Evolutionary conservation across 768 basidiomycete genomes (phyloP).

Genomic region (Gyrodon lividus): DNA sequence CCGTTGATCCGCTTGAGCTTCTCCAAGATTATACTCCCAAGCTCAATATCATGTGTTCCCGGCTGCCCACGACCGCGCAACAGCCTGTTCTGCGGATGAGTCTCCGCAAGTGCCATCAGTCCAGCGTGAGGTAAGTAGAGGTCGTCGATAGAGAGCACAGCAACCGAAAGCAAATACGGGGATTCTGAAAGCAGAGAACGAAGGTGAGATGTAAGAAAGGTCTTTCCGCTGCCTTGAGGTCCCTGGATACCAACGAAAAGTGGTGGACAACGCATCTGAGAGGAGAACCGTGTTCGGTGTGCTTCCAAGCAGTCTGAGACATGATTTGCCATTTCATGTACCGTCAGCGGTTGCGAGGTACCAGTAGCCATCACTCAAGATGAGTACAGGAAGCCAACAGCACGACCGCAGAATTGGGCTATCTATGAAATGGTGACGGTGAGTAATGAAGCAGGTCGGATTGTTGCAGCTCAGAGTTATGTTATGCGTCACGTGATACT

Average conservation of each 20-base stretch:
- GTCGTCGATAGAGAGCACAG: conserved; percentile 77
- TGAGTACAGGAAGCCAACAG: not conserved
- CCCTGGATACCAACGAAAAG: conserved; percentile 89
- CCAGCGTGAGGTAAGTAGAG: conserved; percentile 76
- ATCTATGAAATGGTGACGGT: not conserved
- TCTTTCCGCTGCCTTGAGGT: conserved; percentile 93
- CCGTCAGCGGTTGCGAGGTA: conserved; percentile 29
- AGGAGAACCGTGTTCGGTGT: conserved; percentile 26
- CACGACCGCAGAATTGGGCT: not conserved
- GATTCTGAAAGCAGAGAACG: conserved; percentile 40
- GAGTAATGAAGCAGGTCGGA: not conserved
- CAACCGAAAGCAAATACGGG: conserved; percentile 54
- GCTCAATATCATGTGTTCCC: conserved; percentile 82
- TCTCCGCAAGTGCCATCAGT: conserved; percentile 52
- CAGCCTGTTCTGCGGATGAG: conserved; percentile 55
- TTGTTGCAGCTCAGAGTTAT: not conserved
- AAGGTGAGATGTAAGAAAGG: conserved; percentile 67
- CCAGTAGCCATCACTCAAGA: conserved; percentile 15
- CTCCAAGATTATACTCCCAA: conserved; percentile 56
- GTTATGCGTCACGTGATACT: conserved; percentile 2
- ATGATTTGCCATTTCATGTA: conserved; percentile 39
- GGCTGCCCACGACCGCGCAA: conserved; percentile 87
- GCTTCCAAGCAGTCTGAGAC: conserved; percentile 35
- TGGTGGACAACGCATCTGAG: conserved; percentile 39
- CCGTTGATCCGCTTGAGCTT: conserved; percentile 46